phyloP scores from a whole-genome alignment of 2,329 filamentous ascomycete species.

The Penicillium sp. region DNA sequence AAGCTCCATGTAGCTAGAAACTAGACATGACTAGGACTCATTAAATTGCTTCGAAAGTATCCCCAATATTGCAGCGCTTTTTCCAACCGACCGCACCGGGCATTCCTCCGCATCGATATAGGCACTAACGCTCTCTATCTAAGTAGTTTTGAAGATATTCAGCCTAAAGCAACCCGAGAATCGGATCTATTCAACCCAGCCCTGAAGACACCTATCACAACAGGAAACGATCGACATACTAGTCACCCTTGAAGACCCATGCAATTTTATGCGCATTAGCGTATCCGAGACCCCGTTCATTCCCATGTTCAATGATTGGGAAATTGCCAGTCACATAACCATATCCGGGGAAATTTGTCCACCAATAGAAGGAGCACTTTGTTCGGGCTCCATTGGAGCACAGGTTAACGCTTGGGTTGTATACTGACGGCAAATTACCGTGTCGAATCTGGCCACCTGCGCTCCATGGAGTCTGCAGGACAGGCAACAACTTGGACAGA shows the following conservation, averaged over 20 bases:
- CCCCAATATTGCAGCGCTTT: neutral
- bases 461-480: neutral
- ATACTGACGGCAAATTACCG: neutral
- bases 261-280: neutral
- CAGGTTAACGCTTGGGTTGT: neutral
- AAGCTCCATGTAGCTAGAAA: too few relatives aligned
- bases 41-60: neutral
- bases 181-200: neutral
- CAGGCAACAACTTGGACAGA: neutral
- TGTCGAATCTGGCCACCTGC: neutral
- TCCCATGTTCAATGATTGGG: neutral
- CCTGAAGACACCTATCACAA: neutral
- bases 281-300: neutral
- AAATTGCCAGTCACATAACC: neutral
- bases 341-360: neutral
- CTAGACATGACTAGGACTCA: too few relatives aligned
- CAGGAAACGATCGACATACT: slow-evolving; percentile 8
- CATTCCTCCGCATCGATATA: neutral
- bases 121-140: neutral
- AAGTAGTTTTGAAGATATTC: neutral
- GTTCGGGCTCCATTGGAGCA: neutral
- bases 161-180: neutral
- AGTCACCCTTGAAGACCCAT: neutral
- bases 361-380: neutral
- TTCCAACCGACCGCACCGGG: too few relatives aligned